Conservation (phyloP, 208 protist genomes). For the Leptomonas seymouri region DNA sequence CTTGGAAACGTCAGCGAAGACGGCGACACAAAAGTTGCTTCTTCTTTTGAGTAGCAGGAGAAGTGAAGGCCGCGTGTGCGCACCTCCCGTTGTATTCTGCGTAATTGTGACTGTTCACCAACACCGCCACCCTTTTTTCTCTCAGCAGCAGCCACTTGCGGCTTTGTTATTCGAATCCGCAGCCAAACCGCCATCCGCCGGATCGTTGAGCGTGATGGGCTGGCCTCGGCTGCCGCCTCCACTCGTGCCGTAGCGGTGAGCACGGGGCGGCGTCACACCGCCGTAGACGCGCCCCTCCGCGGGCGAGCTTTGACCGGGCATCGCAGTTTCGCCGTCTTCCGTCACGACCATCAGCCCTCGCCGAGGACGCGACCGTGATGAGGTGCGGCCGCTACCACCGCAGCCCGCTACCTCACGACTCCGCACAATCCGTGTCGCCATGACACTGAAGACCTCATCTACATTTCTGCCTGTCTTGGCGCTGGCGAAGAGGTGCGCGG, state of each 20-base stretch:
- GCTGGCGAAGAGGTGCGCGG: slow-evolving; percentile 71
- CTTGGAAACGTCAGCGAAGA: not conserved
- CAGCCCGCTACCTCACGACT: slow-evolving; percentile 12
- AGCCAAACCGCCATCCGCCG: not conserved
- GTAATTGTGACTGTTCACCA: not conserved
- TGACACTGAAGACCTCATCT: slow-evolving; percentile 61
- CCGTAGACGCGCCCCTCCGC: slow-evolving; percentile 22
- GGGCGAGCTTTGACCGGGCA: slow-evolving; percentile 2
- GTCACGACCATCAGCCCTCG: slow-evolving; percentile 46
- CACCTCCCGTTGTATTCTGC: not conserved
- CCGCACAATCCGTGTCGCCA: slow-evolving; percentile 55
- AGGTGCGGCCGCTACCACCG: not conserved
- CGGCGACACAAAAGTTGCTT: too few relatives aligned
- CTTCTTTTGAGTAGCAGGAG: too few relatives aligned
- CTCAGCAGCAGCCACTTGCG: slow-evolving; percentile 22
- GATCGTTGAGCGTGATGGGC: slow-evolving; percentile 21
- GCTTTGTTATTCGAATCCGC: not conserved
- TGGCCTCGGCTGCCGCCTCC: not conserved
- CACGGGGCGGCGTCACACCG: slow-evolving; percentile 24
- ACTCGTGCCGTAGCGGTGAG: slow-evolving; percentile 31
- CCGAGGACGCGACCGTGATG: slow-evolving; percentile 27
- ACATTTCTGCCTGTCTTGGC: slow-evolving; percentile 77
- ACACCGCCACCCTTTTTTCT: not conserved
- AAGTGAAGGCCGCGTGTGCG: too few relatives aligned
- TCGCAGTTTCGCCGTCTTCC: slow-evolving; percentile 31